These are phyloP conservation scores for Exophiala spinifera DNA, from an alignment of 2,329 filamentous ascomycete species.

Conservation along the genomic window DNA sequence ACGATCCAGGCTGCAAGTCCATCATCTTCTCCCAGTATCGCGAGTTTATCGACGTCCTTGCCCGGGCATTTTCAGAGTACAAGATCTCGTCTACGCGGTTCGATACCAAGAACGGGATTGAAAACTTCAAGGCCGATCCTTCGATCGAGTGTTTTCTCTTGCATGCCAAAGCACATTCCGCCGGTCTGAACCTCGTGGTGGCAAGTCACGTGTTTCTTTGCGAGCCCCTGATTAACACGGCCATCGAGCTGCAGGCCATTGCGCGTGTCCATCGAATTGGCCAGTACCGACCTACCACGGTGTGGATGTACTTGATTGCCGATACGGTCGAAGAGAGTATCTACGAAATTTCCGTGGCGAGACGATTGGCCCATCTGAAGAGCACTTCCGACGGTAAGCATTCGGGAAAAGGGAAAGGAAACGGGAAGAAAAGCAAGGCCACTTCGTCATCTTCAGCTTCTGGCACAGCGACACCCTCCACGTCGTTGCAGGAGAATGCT, in stretches of 20 bases:
- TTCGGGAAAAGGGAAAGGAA: constrained; percentile 32
- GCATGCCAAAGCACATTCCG: constrained; percentile 83
- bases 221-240: constrained; percentile 89
- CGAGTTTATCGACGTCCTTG: constrained; percentile 73
- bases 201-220: constrained; percentile 93
- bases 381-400: constrained; percentile 33
- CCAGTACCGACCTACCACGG: constrained; percentile 80
- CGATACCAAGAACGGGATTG: constrained; percentile 64
- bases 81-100: constrained; percentile 72
- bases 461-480: constrained; percentile 12
- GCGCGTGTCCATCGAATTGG: constrained; percentile 93
- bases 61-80: constrained; percentile 65
- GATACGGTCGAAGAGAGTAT: constrained; percentile 91
- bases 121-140: constrained; percentile 73
- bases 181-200: constrained; percentile 85
- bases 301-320: constrained; percentile 92
- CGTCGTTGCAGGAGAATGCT: constrained; percentile 49
- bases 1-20: constrained; percentile 82
- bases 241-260: constrained; percentile 90
- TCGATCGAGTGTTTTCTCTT: constrained; percentile 77
- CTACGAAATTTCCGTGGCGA: constrained; percentile 76
- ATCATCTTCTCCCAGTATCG: constrained; percentile 93
- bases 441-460: constrained; percentile 33
- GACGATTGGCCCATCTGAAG: constrained; percentile 74
- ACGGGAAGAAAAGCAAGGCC: constrained; percentile 5